Evolutionary conservation across 1,284 basidiomycete genomes (phyloP).

Genomic region (Ustilago trichophora): DNA sequence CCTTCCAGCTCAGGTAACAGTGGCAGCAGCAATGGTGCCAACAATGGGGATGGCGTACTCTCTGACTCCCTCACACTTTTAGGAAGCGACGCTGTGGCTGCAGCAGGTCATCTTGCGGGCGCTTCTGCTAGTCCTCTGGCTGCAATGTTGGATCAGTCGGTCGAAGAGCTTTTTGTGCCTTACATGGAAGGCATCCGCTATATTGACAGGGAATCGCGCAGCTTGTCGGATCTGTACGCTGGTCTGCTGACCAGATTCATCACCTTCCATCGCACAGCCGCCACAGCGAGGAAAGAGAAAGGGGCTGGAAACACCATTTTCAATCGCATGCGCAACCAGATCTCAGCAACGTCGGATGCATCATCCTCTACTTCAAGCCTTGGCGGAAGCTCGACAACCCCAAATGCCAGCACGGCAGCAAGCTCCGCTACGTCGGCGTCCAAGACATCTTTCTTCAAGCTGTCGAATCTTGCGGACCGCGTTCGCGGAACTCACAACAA

Average conservation of each 20-base stretch:
- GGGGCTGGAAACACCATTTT: conserved; percentile 75
- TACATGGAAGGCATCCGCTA: conserved; percentile 89
- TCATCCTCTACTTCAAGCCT: conserved; percentile 29
- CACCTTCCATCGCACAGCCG: conserved; percentile 76
- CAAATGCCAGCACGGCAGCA: conserved; percentile 24
- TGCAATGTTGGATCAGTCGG: conserved; percentile 88
- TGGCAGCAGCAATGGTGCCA: conserved; percentile 2
- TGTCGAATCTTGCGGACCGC: conserved; percentile 58
- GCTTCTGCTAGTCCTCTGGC: conserved; percentile 51
- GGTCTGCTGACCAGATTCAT: conserved; percentile 80
- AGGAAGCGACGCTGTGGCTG: conserved; percentile 30
- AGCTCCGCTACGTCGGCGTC: conserved; percentile 24
- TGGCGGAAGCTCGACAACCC: conserved; percentile 6
- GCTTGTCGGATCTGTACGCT: conserved; percentile 83
- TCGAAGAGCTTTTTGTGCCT: conserved; percentile 95
- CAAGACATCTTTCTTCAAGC: conserved; percentile 57
- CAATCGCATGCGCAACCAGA: conserved; percentile 89
- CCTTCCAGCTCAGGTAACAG: conserved; percentile 19
- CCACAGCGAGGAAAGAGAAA: conserved; percentile 21
- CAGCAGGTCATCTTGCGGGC: conserved; percentile 43
- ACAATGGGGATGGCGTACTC: conserved; percentile 2
- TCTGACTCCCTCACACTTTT: conserved; percentile 28
- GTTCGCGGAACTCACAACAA: conserved; percentile 47
- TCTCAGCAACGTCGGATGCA: conserved; percentile 77
- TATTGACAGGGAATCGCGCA: conserved; percentile 89